These are phyloP conservation scores for Galerina marginata DNA, from an alignment of 768 basidiomycete species.

Conservation along the genomic window DNA sequence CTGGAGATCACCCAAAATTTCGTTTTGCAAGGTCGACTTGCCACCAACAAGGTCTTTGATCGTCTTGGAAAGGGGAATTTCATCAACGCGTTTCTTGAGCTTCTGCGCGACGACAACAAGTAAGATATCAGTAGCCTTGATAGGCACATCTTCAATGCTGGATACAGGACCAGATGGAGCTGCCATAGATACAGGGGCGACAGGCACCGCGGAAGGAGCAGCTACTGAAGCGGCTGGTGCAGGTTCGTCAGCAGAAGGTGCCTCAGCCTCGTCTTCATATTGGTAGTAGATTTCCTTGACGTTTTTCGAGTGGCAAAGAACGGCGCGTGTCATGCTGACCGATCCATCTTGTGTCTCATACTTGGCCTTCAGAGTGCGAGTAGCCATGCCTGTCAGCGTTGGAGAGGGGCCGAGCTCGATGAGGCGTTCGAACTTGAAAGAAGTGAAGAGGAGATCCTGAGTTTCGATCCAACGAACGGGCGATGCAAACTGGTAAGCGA, in stretches of 20 bases:
- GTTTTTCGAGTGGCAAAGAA: constrained; percentile 95
- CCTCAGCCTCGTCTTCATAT: constrained; percentile 84
- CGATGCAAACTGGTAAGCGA: constrained; percentile 98
- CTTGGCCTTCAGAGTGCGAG: constrained; percentile 88
- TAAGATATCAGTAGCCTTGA: constrained; percentile 90
- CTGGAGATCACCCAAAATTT: constrained; percentile 96
- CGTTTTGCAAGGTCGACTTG: constrained; percentile 98
- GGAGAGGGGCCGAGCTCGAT: constrained; percentile 97
- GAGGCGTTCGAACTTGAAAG: constrained; percentile 89
- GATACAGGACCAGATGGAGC: constrained; percentile 68
- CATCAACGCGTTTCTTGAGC: constrained; percentile 92
- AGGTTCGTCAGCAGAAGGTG: constrained; percentile 43
- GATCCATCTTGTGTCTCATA: constrained; percentile 93
- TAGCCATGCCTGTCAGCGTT: constrained; percentile 94
- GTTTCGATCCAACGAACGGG: constrained; percentile 99
- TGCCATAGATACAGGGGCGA: constrained; percentile 47
- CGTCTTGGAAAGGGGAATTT: constrained; percentile 88
- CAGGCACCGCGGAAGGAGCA: constrained; percentile 41
- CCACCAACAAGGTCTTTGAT: constrained; percentile 99
- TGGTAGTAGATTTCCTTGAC: constrained; percentile 97
- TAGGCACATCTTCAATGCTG: constrained; percentile 86
- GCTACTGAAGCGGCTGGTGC: constrained; percentile 34
- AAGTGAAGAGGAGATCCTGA: constrained; percentile 89
- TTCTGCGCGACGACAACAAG: constrained; percentile 94
- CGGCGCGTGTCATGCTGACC: constrained; percentile 73